phyloP scores from a whole-genome alignment of 768 basidiomycete species.

The Suillus bovinus region DNA sequence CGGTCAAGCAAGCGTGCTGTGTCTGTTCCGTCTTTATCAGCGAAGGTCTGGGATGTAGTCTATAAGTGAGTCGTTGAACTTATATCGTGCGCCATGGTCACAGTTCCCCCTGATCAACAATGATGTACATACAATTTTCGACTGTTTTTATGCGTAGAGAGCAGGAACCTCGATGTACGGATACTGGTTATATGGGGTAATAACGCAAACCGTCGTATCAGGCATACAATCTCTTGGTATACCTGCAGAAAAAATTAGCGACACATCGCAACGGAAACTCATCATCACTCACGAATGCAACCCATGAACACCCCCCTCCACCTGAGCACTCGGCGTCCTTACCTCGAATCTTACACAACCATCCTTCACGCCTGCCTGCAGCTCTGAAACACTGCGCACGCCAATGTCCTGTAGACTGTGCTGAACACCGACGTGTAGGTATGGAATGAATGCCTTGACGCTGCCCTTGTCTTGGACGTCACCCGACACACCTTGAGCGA shows the following conservation, averaged over 20 bases:
- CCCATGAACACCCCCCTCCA: slow-evolving; percentile 95
- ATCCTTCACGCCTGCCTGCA: slow-evolving; percentile 62
- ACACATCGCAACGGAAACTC: background rate
- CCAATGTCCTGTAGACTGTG: slow-evolving; percentile 96
- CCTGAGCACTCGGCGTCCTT: slow-evolving; percentile 91
- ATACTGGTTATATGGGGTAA: background rate
- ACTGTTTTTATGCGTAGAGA: background rate
- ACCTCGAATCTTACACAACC: slow-evolving; percentile 87
- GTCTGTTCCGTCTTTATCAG: background rate
- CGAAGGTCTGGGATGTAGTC: background rate
- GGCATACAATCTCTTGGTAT: slow-evolving; percentile 58
- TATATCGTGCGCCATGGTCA: background rate
- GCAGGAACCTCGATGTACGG: background rate
- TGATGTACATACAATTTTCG: slow-evolving; percentile 3
- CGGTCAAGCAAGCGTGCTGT: background rate
- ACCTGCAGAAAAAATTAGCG: slow-evolving; percentile 35
- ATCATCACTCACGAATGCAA: slow-evolving; percentile 79
- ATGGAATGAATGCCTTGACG: slow-evolving; percentile 89
- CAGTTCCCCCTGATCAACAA: background rate
- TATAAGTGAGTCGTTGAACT: background rate
- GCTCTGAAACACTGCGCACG: slow-evolving; percentile 60
- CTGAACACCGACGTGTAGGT: slow-evolving; percentile 78
- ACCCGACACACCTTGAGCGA: slow-evolving; percentile 94
- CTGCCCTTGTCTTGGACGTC: slow-evolving; percentile 98
- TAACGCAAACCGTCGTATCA: slow-evolving; percentile 17